These are phyloP conservation scores for Saccharum officinarum DNA, from an alignment of 176 grass and related monocot genomes.

Conservation along the genomic window DNA sequence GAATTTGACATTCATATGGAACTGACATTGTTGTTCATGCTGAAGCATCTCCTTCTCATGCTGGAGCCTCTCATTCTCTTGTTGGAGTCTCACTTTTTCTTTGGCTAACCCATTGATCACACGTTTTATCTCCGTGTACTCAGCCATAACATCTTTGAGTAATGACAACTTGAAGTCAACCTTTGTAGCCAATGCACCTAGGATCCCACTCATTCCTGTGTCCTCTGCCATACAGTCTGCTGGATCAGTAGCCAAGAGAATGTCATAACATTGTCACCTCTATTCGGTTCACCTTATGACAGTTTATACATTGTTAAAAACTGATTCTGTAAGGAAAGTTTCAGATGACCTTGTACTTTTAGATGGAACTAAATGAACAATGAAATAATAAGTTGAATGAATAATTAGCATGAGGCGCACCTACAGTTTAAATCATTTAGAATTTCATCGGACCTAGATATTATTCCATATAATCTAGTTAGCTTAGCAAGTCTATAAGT, in stretches of 20 bases:
- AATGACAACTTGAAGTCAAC: constrained; percentile 15
- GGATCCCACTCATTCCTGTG: not conserved
- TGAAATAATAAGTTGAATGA: too few species aligned
- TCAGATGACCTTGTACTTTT: too few species aligned
- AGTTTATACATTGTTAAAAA: too few species aligned
- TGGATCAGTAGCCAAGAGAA: not conserved
- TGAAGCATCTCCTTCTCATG: constrained; percentile 26
- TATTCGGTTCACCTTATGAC: not conserved
- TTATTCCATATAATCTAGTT: too few species aligned
- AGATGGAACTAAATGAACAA: too few species aligned
- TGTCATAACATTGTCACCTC: not conserved
- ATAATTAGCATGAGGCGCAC: too few species aligned
- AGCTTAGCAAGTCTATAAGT: too few species aligned
- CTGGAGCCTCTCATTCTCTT: constrained; percentile 23
- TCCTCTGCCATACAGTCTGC: constrained; percentile 6
- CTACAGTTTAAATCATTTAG: too few species aligned
- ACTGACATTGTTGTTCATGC: constrained; percentile 4
- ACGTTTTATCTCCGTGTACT: constrained; percentile 24
- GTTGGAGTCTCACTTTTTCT: not conserved
- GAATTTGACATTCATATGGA: not conserved
- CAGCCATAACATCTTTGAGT: constrained; percentile 3
- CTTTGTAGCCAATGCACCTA: constrained; percentile 21
- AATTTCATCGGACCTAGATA: too few species aligned
- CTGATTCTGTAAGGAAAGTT: too few species aligned
- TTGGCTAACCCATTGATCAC: not conserved